Base-by-base conservation (phyloP, 1,284 basidiomycete genomes). In the Xerocomus cyaneibrunnescens region DNA sequence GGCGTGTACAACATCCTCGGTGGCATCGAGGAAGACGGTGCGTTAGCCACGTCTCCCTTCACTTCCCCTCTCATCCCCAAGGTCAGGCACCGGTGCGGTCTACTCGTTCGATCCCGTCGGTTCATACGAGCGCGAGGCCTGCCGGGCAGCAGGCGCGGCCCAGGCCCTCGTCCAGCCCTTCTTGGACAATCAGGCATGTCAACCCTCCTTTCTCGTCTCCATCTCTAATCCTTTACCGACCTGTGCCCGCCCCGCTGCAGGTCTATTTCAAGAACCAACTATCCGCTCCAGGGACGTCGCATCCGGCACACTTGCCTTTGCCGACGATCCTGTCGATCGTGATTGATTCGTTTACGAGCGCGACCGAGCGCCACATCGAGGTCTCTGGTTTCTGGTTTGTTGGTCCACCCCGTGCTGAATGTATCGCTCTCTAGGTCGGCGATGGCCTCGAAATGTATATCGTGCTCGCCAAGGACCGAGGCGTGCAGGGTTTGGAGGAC, bases 71-170 rank as follows among this genome's bases (percentile, higher is more conserved):
- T 58, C 52, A 57, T 28, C 19, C 44, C 44, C 31, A 40, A 32
- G 44, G 7, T 19, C 69, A 93, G 93, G 93, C 34, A 85, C 91
- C 36, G 94, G 94, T 32, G 92, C 94, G 4, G 94, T 98, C 17
- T 98, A 98, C 77, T 96, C 93, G 22, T 98, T 96, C 71, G 94
- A 98, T 73, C 94, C 94, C 31, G 92, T 97, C 30, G 94, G 94
- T 38, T 93, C 89, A 47, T 98, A 97, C 72, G 94, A 97, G 72
- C 89, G 94, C 56, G 92, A 96, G 74, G 84, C 90, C 37, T 97
- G 94, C 74, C 87, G 94, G 59, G 93, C 93, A 32, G 93, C 94
- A 42, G 94, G 94, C 53, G 90, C 94, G 10, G 94, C 94, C 22
- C 89, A 92, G 68, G 81, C 85, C 42, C 80, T 98, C 34, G 84